A percentile compares a stretch with the other conserved stretches of the same genome.
These are phyloP conservation scores for Botrytis byssoidea DNA, from an alignment of 2,329 filamentous ascomycete species.

Conservation along the genomic window DNA sequence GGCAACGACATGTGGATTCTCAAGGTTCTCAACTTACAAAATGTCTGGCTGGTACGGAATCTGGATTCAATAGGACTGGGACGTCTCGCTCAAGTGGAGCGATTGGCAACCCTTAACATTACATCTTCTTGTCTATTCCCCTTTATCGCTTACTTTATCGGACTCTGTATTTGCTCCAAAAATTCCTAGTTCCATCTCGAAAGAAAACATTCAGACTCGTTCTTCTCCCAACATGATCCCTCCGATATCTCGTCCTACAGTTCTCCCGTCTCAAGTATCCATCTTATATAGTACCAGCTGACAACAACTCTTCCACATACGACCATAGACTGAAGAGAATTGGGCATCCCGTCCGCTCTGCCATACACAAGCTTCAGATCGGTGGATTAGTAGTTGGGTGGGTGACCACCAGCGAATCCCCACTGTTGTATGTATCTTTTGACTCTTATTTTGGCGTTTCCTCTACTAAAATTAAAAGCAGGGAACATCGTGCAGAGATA, in stretches of 20 bases:
- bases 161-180: neutral
- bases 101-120: neutral
- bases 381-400: slow-evolving; percentile 1
- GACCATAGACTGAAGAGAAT: slow-evolving; percentile 13
- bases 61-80: too few species aligned
- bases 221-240: neutral
- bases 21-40: neutral
- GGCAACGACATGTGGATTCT: neutral
- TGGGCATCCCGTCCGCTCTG: slow-evolving; percentile 2
- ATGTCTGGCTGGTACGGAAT: neutral
- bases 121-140: neutral
- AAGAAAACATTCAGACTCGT: neutral
- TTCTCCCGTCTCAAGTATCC: neutral
- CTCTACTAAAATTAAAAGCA: neutral
- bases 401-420: slow-evolving; percentile 1
- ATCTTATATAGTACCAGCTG: neutral
- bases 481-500: neutral
- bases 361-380: slow-evolving; percentile 1
- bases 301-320: rapidly evolving
- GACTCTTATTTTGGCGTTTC: rapidly evolving
- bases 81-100: neutral
- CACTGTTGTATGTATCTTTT: neutral
- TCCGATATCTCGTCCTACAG: neutral
- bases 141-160: neutral
- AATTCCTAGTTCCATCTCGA: neutral